phyloP scores from a whole-genome alignment of 352 stramenopile genomes.

The Phytopythium ostracodes region DNA sequence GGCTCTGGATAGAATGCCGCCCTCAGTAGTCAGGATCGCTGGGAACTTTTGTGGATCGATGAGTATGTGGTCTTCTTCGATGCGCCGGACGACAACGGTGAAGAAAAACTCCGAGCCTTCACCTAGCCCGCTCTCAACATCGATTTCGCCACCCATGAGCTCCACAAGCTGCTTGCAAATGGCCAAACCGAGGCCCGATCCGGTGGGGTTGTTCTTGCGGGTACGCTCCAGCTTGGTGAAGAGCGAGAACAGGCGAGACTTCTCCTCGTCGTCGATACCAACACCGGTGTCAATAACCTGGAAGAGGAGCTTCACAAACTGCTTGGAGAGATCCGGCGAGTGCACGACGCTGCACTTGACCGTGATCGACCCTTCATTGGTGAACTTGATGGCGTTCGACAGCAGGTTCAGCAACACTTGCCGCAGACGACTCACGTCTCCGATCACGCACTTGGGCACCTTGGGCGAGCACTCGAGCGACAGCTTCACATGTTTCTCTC shows the following conservation, averaged over 20 bases:
- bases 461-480: conserved; percentile 45
- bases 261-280: conserved; percentile 62
- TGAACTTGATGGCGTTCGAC: conserved; percentile 82
- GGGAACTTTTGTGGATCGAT: conserved; percentile 41
- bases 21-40: conserved; percentile 22
- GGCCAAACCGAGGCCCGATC: conserved; percentile 55
- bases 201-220: conserved; percentile 65
- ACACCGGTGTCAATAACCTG: conserved; percentile 71
- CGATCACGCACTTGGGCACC: conserved; percentile 52
- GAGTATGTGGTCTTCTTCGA: conserved; percentile 46
- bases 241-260: conserved; percentile 54
- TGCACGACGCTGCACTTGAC: conserved; percentile 58
- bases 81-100: conserved; percentile 45
- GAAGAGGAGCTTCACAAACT: conserved; percentile 61
- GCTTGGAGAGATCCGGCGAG: conserved; percentile 42
- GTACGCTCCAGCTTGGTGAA: conserved; percentile 69
- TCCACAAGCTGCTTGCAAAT: conserved; percentile 77
- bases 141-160: conserved; percentile 67
- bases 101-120: conserved; percentile 72
- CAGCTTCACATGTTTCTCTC: conserved; percentile 82
- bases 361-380: conserved; percentile 62
- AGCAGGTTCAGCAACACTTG: conserved; percentile 75
- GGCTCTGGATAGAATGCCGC: conserved; percentile 3
- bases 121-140: conserved; percentile 61
- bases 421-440: conserved; percentile 59